These are phyloP conservation scores for Akanthomyces dipterigenus DNA, from an alignment of 2,329 filamentous ascomycete species.

Conservation along the genomic window DNA sequence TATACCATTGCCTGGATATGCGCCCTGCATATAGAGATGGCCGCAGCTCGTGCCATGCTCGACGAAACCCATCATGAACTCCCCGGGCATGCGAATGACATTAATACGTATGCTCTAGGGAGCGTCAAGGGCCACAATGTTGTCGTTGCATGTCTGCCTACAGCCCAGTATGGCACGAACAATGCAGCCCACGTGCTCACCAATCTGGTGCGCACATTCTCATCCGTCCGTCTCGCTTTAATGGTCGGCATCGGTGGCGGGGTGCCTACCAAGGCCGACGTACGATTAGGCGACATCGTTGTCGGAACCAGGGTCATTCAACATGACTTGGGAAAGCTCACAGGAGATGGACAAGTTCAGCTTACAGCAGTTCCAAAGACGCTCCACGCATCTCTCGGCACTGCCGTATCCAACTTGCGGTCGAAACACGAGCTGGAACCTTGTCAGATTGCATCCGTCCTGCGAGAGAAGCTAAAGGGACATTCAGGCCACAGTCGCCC, in stretches of 20 bases:
- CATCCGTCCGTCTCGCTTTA: slow-evolving; percentile 11
- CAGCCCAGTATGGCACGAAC: slow-evolving; percentile 16
- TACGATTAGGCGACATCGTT: slow-evolving; percentile 21
- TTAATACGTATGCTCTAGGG: slow-evolving; percentile 20
- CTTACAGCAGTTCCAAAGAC: neutral
- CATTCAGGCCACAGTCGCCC: neutral
- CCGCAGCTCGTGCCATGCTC: slow-evolving; percentile 22
- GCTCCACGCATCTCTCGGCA: neutral
- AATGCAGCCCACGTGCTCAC: slow-evolving; percentile 18
- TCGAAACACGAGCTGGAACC: neutral
- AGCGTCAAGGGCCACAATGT: slow-evolving; percentile 19
- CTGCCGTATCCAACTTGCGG: slow-evolving; percentile 12
- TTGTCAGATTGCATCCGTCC: neutral
- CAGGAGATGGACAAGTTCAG: slow-evolving; percentile 9
- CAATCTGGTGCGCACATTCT: slow-evolving; percentile 15
- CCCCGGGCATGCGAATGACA: slow-evolving; percentile 10
- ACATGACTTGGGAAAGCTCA: slow-evolving; percentile 20
- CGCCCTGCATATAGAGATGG: slow-evolving; percentile 20
- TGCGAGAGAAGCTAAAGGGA: neutral
- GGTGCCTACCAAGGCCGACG: slow-evolving; percentile 15
- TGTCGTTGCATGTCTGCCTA: slow-evolving; percentile 22
- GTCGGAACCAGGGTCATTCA: slow-evolving; percentile 22
- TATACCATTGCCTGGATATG: slow-evolving; percentile 29
- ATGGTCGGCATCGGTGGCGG: slow-evolving; percentile 16
- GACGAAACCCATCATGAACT: slow-evolving; percentile 18